Evolutionary conservation across 495 filamentous ascomycete genomes (phyloP), one percentile per base, ranked within the genome.

Genomic region (Podospora australis): DNA sequence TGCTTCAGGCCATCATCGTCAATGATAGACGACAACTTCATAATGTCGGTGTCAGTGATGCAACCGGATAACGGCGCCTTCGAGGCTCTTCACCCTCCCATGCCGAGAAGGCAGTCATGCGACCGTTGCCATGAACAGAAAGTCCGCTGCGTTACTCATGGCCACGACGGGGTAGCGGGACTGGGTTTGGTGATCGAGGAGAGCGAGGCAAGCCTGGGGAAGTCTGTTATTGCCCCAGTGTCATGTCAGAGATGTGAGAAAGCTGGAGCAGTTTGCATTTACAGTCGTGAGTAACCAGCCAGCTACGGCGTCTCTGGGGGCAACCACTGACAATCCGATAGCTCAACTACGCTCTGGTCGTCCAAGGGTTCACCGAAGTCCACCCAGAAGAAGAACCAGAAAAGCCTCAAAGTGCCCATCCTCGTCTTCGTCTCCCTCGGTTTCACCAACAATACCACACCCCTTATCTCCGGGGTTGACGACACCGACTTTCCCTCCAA

Each of bases 51-150:
- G 25, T 30, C 41, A 17, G 40, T 36, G 17, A 16, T 25, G 4
- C 40, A 25, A 13, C 3, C 40, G 25, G 40, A 25, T 10, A 10
- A 13, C n/a, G 8, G n/a, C n/a, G n/a, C n/a, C n/a, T n/a, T 38
- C 32, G 32, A 45, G 8, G 23, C 34, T 2, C 17, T 22, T 16
- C 40, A 44, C 25, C 46, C 52, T 1, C 47, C 47, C 44, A 55
- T 59, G 56, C 56, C 56, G n/a, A 49, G 56, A 2, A 47, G 56
- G 30, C 56, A 59, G 44, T 59, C 56, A 3, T 59, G 56, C 39
- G 56, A 59, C 29, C 56, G 56, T 3, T 59, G 56, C 23, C 56
- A 59, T 17, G 53, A 55, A 32, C 56, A 55, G 34, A 59, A 59
- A 43, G 56, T 59, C 17, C 56, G 56, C 22, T 59, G 56, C 29